Evolutionary conservation across 2,329 filamentous ascomycete genomes (phyloP).

Genomic region (Monosporascus sp.): DNA sequence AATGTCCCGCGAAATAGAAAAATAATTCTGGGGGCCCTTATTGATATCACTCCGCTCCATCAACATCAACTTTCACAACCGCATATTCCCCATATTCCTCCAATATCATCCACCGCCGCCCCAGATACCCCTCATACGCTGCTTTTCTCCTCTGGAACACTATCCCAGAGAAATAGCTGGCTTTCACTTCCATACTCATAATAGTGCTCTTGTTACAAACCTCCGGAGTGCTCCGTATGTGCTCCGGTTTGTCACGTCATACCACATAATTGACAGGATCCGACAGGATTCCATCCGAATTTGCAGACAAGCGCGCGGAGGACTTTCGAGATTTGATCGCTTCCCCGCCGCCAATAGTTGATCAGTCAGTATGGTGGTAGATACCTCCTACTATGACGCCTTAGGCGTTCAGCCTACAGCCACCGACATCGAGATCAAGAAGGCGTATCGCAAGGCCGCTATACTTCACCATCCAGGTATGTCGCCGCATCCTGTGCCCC

Average conservation of each 20-base stretch:
- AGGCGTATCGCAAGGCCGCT: constrained; percentile 90
- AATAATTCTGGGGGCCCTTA: neutral
- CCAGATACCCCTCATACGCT: neutral
- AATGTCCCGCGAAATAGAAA: neutral
- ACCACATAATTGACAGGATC: too few species aligned
- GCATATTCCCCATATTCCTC: neutral
- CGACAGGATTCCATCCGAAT: too few species aligned
- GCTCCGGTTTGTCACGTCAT: too few species aligned
- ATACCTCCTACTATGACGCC: constrained; percentile 84
- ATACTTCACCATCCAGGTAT: constrained; percentile 86
- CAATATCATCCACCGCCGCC: neutral
- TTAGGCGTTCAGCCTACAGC: constrained; percentile 81
- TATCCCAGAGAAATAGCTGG: too few species aligned
- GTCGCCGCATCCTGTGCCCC: constrained; percentile 13
- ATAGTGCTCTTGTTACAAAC: too few species aligned
- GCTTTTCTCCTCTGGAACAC: too few species aligned
- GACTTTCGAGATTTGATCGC: neutral
- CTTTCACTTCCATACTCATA: too few species aligned
- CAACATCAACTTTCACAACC: neutral
- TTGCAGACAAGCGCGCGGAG: too few species aligned
- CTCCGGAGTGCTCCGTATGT: too few species aligned
- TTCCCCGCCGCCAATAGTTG: constrained; percentile 1
- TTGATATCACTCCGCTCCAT: neutral
- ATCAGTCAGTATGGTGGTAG: constrained; percentile 64
- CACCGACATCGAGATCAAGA: constrained; percentile 90